Evolutionary conservation across 1,284 basidiomycete species (phyloP), one percentile per base, ranked within the genome.

Genomic region (Grifola frondosa): DNA sequence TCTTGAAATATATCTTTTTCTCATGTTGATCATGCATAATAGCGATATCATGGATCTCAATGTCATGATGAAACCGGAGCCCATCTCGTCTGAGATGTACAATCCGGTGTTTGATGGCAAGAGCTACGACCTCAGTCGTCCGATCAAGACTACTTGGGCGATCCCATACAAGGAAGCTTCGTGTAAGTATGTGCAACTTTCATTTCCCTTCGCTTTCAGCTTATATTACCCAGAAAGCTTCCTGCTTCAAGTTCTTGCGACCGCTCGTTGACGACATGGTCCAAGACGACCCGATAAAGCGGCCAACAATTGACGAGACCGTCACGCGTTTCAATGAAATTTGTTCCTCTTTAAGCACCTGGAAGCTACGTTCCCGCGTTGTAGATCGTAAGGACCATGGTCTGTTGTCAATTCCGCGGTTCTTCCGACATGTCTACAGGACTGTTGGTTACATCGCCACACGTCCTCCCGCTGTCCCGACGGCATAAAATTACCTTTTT

Each of bases 11-110:
- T 5, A 4, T 1, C 10, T 19, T 10, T 12, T 5, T 33, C 22
- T 4, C 6, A 6, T 3, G 8, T 15, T 6, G 9, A 20, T 2
- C 28, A 3, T 12, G 16, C 10, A 11, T 11, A 4, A 12, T 19
- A 75, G 74, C 0, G 72, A 76, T 41, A 61, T 61, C 30, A 59
- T 62, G 32, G 12, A 16, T 4, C 26, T 49, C 16, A 72, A 73
- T 37, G 53, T 71, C 28, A 64, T 73, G 64, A 57, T 70, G 46
- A 65, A 69, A 33, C 54, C 63, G 0, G 33, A 39, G 5, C 37
- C 47, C 13, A 36, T 67, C 31, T 60, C 58, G 42, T 49, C 56
- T 4, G 37, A 62, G 11, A 50, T 41, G 1, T 59, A 50, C 26
- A 64, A 68, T 41, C 63, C 61, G 3, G 20, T 39, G 4, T 17